A percentile compares a stretch with the other conserved stretches of the same genome.
Evolutionary conservation across 192 early-diverging fungal genomes (phyloP).

Genomic region (Helicostylum pulchrum): DNA sequence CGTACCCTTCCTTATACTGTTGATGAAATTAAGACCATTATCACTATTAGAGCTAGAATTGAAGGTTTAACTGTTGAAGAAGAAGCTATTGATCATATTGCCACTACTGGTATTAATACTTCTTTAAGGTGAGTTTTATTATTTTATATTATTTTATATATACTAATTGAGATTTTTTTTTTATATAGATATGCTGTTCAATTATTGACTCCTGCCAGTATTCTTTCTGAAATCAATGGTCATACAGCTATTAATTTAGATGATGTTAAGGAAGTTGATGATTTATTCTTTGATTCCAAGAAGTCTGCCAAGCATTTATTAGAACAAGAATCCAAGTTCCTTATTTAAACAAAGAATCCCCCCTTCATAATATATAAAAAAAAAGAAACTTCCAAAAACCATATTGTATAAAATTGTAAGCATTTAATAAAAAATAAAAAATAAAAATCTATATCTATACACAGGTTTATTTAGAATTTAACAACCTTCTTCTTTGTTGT

Average conservation of each 20-base stretch:
- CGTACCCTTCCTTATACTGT: slow-evolving; percentile 89
- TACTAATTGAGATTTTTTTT: not conserved
- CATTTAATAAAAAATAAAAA: no score
- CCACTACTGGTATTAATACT: slow-evolving; percentile 83
- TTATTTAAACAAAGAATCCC: slow-evolving; percentile 7
- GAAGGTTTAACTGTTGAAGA: slow-evolving; percentile 80
- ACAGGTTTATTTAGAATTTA: slow-evolving; percentile 11
- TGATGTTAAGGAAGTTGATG: slow-evolving; percentile 83
- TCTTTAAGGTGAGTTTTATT: slow-evolving; percentile 67
- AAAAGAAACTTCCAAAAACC: not conserved
- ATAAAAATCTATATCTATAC: no score
- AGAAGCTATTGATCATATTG: slow-evolving; percentile 74
- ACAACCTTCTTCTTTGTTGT: slow-evolving; percentile 18
- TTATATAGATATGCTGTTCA: slow-evolving; percentile 84
- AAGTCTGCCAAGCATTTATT: slow-evolving; percentile 70
- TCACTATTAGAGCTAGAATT: slow-evolving; percentile 90
- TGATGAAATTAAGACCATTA: slow-evolving; percentile 86
- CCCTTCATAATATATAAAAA: not conserved
- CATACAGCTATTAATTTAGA: slow-evolving; percentile 75
- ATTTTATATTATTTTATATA: not conserved
- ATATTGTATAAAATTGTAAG: no score
- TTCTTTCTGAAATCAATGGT: slow-evolving; percentile 85
- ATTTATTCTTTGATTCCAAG: slow-evolving; percentile 89
- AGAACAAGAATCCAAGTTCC: slow-evolving; percentile 36
- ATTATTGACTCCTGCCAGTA: slow-evolving; percentile 85